Base-by-base conservation (phyloP, 2,329 filamentous ascomycete genomes). In the Pseudogymnoascus verrucosus region DNA sequence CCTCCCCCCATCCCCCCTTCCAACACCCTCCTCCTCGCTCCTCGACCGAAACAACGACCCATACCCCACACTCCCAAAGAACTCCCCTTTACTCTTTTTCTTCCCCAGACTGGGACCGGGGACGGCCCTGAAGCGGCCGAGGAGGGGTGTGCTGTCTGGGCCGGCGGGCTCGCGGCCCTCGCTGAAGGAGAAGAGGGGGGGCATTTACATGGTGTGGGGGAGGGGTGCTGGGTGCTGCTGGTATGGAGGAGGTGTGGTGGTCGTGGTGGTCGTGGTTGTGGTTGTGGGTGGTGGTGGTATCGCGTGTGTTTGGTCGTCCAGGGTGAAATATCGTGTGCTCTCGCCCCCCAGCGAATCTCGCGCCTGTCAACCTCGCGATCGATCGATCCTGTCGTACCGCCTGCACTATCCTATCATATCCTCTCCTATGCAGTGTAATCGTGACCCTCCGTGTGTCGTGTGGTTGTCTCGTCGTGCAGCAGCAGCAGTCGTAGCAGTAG, bases 181-280 rank as follows among this genome's bases (percentile, higher is more conserved):
- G 67, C 85, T 85, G 76, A 89, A 89, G 73, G 82, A 79, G 76
- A 89, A 88, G 78, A 88, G 86, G 71, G 81, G 79, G 71, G 85
- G 83, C 84, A 88, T 87, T 70, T 44, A 39, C 37, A 39, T 16
- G 37, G 37, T 6, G 37, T 7, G 37, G 37, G 1, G 37, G 37
- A 10, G 31, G 31, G 31, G 31, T 34, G 31, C 28, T 31, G 28
- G 28, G 6, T 31, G 28, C 28, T 31, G 28, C n/a, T n/a, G n/a
- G 28, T 14, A 11, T n/a, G 36, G 36, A n/a, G 36, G 36, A n/a
- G n/a, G 37, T 4, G 34, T 8, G 37, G 37, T 39, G 37, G 37
- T 39, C 2, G 37, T 39, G 37, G 37, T n/a, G 14, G 14, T 39
- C 3, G 31, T 34, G 4, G 37, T 16, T 2, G 37, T n/a, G 37